phyloP scores from a whole-genome alignment of 208 protist species.

The Strigomonas culicis region DNA sequence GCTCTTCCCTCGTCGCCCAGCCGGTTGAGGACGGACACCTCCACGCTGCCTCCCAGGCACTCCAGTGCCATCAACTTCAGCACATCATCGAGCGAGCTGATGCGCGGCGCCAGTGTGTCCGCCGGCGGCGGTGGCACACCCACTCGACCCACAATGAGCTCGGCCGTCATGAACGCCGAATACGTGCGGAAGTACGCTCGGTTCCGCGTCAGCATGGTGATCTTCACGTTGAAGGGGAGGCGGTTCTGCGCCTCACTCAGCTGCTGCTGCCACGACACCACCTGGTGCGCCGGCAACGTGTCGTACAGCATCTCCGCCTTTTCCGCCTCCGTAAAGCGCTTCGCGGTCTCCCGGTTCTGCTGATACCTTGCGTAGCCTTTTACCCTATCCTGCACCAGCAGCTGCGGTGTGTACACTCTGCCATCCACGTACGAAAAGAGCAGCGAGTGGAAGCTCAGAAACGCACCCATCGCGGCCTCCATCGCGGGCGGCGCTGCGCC shows the following conservation, averaged over 20 bases:
- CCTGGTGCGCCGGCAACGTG: too few relatives aligned
- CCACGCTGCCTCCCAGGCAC: constrained; percentile 29
- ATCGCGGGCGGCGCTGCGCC: background rate
- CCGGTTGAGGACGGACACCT: constrained; percentile 40
- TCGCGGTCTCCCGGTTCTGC: constrained; percentile 9
- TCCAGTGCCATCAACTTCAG: constrained; percentile 71
- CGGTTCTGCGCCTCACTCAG: too few relatives aligned
- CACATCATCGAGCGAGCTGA: constrained; percentile 32
- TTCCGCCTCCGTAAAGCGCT: constrained; percentile 9
- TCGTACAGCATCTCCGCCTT: background rate
- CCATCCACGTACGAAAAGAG: constrained; percentile 41
- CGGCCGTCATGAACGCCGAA: too few relatives aligned
- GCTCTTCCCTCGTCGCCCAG: constrained; percentile 39
- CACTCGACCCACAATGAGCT: background rate
- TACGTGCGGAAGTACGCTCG: too few relatives aligned
- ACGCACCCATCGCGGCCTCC: constrained; percentile 16
- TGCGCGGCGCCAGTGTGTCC: constrained; percentile 30
- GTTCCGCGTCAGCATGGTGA: too few relatives aligned
- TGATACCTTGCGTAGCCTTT: background rate
- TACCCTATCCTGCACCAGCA: background rate
- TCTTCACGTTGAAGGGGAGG: too few relatives aligned
- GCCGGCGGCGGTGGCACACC: background rate
- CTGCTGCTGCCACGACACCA: too few relatives aligned
- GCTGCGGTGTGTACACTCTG: constrained; percentile 44
- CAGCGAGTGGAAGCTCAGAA: constrained; percentile 66